Evolutionary conservation across 2,329 filamentous ascomycete species (phyloP).

Genomic region (Emergomyces pasteurianus): DNA sequence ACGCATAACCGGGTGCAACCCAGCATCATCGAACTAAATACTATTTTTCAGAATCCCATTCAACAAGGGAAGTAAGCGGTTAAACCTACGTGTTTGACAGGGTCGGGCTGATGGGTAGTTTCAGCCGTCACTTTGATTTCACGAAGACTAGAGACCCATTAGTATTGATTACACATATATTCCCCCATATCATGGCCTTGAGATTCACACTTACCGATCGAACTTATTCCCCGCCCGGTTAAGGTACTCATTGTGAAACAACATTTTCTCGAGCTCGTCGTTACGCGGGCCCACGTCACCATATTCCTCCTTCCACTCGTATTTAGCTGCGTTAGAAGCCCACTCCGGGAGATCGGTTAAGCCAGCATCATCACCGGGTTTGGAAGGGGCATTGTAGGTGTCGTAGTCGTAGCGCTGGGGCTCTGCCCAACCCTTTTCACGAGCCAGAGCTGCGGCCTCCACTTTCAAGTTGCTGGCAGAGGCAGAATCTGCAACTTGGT

Average conservation of each 20-base stretch:
- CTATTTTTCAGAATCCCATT: conserved; percentile 7
- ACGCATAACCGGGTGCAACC: conserved; percentile 72
- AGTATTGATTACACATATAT: background rate
- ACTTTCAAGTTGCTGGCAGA: conserved; percentile 15
- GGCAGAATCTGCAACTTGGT: background rate
- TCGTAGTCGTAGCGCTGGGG: conserved; percentile 28
- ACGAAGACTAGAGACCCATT: conserved; percentile 26
- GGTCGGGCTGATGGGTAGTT: conserved; percentile 35
- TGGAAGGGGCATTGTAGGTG: conserved; percentile 15
- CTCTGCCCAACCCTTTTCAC: conserved; percentile 28
- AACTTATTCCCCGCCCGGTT: conserved; percentile 50
- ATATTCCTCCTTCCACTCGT: conserved; percentile 74
- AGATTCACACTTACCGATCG: conserved; percentile 39
- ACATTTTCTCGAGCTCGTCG: conserved; percentile 56
- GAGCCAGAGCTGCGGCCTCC: conserved; percentile 22
- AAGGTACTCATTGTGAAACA: conserved; percentile 52
- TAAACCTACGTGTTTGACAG: conserved; percentile 40
- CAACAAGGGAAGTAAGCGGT: background rate
- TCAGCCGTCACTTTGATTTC: conserved; percentile 41
- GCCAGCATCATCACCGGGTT: conserved; percentile 11
- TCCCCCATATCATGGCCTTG: background rate
- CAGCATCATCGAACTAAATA: conserved; percentile 60
- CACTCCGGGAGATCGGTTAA: conserved; percentile 26
- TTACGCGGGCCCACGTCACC: conserved; percentile 72
- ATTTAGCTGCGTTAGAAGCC: conserved; percentile 51